These are phyloP conservation scores for Leptodontidium sp. DNA, from an alignment of 2,329 filamentous ascomycete genomes.

Conservation along the genomic window DNA sequence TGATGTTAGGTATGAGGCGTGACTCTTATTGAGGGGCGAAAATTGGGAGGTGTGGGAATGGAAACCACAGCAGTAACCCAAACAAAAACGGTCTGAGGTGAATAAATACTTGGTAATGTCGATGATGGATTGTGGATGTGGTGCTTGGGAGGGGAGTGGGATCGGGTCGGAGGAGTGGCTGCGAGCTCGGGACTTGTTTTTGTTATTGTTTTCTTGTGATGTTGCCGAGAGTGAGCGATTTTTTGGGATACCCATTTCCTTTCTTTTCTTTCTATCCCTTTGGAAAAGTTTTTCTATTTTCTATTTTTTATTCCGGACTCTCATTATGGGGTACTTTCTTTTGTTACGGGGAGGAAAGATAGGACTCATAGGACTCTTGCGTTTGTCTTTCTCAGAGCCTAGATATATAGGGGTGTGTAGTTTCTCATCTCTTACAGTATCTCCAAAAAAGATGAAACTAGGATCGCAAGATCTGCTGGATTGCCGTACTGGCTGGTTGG, in stretches of 20 bases:
- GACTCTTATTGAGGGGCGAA: conserved; percentile 8
- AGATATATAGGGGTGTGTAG: too few species aligned
- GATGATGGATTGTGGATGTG: not conserved
- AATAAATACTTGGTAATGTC: too few species aligned
- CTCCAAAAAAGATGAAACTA: not conserved
- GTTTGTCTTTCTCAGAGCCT: too few species aligned
- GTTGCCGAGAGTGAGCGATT: conserved; percentile 7
- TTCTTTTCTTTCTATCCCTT: not conserved
- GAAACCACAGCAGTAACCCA: not conserved
- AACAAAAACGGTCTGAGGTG: too few species aligned
- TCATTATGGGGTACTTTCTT: not conserved
- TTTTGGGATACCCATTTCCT: conserved; percentile 1
- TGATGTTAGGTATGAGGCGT: conserved; percentile 9
- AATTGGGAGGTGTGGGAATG: conserved; percentile 12
- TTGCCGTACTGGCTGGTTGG: not conserved
- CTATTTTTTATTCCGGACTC: too few species aligned
- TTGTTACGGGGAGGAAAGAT: not conserved
- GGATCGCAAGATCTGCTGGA: conserved; percentile 10
- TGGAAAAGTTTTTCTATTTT: not conserved
- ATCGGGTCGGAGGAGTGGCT: not conserved
- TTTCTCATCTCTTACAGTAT: not conserved
- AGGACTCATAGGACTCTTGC: too few species aligned
- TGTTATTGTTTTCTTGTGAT: not conserved
- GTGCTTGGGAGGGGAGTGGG: not conserved
- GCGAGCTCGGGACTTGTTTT: not conserved